Conservation (phyloP, 139 green algal genomes). For the Diplosphaera chodatii region DNA sequence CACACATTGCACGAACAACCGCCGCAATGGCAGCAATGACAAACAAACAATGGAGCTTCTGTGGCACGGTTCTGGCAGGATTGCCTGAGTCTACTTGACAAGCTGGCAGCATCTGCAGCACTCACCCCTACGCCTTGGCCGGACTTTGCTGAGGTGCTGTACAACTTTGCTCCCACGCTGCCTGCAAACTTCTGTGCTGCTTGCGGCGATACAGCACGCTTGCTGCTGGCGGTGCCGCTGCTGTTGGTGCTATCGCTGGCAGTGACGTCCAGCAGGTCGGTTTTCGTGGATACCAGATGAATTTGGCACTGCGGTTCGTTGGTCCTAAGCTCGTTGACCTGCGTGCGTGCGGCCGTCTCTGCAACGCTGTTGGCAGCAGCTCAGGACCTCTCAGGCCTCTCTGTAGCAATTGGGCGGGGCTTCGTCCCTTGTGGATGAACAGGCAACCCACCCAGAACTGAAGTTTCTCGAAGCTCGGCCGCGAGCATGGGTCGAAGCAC, state of each 20-base stretch:
- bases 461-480: slow-evolving; percentile 14
- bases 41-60: too few species aligned
- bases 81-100: too few species aligned
- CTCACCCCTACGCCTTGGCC: background rate
- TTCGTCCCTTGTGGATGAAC: background rate
- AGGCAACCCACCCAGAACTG: slow-evolving; percentile 13
- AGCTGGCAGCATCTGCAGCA: too few species aligned
- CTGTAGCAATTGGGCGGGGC: too few species aligned
- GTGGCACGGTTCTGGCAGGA: too few species aligned
- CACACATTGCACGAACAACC: too few species aligned
- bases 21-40: too few species aligned
- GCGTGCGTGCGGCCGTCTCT: too few species aligned
- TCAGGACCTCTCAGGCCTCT: too few species aligned
- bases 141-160: background rate
- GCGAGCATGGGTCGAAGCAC: slow-evolving; percentile 9
- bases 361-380: too few species aligned
- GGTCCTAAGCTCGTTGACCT: slow-evolving; percentile 11
- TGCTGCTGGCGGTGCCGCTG: background rate
- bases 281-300: slow-evolving; percentile 16
- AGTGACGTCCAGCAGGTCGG: slow-evolving; percentile 9
- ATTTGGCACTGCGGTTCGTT: slow-evolving; percentile 9
- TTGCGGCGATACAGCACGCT: background rate
- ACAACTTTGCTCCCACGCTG: background rate
- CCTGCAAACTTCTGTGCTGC: background rate
- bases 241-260: background rate